Conservation (phyloP, 176 grass and related monocot species). For the Thalia dealbata region DNA sequence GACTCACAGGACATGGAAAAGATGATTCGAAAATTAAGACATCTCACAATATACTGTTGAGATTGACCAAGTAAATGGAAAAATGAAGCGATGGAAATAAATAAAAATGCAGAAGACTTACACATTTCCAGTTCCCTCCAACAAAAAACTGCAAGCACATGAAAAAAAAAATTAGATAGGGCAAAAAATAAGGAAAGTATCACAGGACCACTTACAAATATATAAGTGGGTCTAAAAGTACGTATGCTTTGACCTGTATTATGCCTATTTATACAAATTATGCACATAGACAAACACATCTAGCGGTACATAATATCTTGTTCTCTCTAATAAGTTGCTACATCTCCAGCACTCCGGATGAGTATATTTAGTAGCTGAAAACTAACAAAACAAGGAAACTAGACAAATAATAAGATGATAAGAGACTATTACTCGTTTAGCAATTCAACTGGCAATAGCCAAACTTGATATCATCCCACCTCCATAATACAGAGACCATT, state of each 20-base stretch:
- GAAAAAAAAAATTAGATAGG: slow-evolving; percentile 2
- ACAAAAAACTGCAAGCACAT: slow-evolving; percentile 80
- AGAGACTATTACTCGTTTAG: neutral
- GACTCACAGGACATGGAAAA: no score
- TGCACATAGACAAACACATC: neutral
- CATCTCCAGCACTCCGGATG: neutral
- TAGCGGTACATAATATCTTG: neutral
- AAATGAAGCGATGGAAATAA: neutral
- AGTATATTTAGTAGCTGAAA: neutral
- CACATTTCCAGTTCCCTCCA: slow-evolving; percentile 99
- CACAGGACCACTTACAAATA: neutral
- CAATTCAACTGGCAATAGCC: neutral
- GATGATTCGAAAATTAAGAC: neutral
- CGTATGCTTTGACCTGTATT: neutral
- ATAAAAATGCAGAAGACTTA: slow-evolving; percentile 36
- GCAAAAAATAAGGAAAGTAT: neutral
- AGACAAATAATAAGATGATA: neutral
- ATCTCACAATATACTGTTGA: neutral
- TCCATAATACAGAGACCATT: no score
- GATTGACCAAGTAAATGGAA: neutral
- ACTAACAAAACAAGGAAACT: neutral
- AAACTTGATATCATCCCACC: no score
- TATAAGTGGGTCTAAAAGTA: neutral
- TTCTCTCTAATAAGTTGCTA: neutral
- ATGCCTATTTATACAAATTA: neutral